phyloP scores from a whole-genome alignment of 805 yeast species.

The Yamadazyma ubonensis region DNA sequence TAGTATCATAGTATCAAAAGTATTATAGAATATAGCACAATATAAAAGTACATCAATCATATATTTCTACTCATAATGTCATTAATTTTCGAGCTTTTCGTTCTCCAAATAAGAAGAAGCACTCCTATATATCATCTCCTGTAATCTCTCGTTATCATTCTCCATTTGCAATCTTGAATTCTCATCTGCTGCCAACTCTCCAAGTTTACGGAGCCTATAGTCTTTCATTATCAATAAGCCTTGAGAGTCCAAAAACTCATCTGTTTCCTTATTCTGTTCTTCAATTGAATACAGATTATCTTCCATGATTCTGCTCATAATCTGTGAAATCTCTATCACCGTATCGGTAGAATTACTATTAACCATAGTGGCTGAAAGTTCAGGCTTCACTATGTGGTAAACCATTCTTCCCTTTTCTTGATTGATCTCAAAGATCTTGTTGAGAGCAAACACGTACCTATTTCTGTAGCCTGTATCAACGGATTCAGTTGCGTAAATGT shows the following conservation, averaged over 20 bases:
- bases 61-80: no score
- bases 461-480: conserved; percentile 28
- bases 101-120: conserved; percentile 39
- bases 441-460: conserved; percentile 30
- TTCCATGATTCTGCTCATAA: conserved; percentile 22
- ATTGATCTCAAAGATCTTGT: conserved; percentile 23
- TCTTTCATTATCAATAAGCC: conserved; percentile 13
- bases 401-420: conserved; percentile 24
- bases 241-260: conserved; percentile 17
- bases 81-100: conserved; percentile 30
- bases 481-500: conserved; percentile 28
- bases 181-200: conserved; percentile 13
- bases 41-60: not conserved
- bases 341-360: conserved; percentile 26
- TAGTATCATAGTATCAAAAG: conserved; percentile 1
- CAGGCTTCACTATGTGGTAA: conserved; percentile 30
- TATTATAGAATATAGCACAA: not conserved
- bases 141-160: conserved; percentile 22
- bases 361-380: conserved; percentile 27
- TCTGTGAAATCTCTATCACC: conserved; percentile 27
- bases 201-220: conserved; percentile 13
- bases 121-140: conserved; percentile 37
- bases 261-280: conserved; percentile 13
- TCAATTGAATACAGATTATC: conserved; percentile 20
- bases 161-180: conserved; percentile 15